phyloP scores from a whole-genome alignment of 495 filamentous ascomycete genomes.

The Podospora comata region DNA sequence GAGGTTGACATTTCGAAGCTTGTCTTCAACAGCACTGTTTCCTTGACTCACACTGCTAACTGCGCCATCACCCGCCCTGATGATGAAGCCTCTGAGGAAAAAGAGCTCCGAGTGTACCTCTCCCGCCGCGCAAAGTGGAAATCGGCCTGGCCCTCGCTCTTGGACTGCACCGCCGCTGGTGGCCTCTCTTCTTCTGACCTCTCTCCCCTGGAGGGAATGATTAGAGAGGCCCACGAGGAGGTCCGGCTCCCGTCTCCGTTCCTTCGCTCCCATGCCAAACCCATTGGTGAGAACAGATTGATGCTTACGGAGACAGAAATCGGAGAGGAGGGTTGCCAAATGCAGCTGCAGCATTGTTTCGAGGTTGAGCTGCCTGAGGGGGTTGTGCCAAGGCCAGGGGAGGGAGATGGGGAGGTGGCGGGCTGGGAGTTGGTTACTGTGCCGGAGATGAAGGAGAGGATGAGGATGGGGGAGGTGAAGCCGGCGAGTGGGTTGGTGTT shows the following conservation, averaged over 20 bases:
- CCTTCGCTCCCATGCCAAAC: neutral
- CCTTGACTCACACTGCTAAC: neutral
- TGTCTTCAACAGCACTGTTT: neutral
- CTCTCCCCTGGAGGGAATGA: neutral
- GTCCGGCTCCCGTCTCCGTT: neutral
- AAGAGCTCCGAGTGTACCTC: neutral
- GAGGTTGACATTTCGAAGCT: neutral
- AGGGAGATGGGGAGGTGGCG: neutral
- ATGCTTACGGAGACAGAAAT: neutral
- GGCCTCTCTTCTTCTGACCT: neutral
- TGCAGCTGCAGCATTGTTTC: slow-evolving; percentile 4
- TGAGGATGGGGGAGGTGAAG: slow-evolving; percentile 9
- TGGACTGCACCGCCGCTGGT: slow-evolving; percentile 2
- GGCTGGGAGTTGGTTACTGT: neutral
- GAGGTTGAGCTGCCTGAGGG: slow-evolving; percentile 4
- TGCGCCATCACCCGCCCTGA: neutral
- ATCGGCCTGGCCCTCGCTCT: neutral
- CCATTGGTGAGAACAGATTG: neutral
- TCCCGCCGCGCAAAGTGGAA: neutral
- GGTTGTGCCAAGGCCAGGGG: neutral
- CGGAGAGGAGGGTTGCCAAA: slow-evolving; percentile 8
- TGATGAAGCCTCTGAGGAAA: neutral
- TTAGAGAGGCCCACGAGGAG: slow-evolving; percentile 1
- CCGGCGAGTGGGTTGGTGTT: neutral
- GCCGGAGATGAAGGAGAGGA: neutral